phyloP scores from a whole-genome alignment of 2,329 filamentous ascomycete species.

The Fusarium tupiense region DNA sequence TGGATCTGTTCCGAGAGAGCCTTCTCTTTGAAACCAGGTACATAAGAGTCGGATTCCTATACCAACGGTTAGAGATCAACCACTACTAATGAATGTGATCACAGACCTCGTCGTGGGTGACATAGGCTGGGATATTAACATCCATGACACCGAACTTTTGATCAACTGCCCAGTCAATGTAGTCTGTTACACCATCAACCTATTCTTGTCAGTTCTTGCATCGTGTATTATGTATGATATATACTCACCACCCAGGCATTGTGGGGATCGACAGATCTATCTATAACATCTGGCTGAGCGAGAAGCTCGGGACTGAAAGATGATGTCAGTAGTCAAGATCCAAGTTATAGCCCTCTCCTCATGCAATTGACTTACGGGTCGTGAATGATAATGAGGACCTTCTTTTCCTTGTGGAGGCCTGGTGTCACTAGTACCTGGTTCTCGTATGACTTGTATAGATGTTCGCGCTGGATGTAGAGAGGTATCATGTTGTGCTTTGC shows the following conservation, averaged over 20 bases:
- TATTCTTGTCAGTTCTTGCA: constrained; percentile 51
- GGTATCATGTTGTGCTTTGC: constrained; percentile 81
- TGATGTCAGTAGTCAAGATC: constrained; percentile 14
- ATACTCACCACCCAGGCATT: constrained; percentile 85
- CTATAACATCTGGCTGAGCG: constrained; percentile 73
- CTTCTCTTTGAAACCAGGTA: constrained; percentile 56
- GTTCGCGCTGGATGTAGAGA: constrained; percentile 79
- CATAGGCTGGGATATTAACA: constrained; percentile 85
- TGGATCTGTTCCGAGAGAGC: constrained; percentile 69
- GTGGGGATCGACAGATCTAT: constrained; percentile 79
- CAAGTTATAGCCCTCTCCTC: background rate
- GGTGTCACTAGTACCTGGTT: constrained; percentile 87
- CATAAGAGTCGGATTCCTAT: constrained; percentile 60
- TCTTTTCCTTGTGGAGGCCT: constrained; percentile 71
- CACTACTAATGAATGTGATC: constrained; percentile 22
- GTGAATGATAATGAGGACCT: constrained; percentile 86
- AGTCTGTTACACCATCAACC: constrained; percentile 83
- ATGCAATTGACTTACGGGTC: constrained; percentile 72
- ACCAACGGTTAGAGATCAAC: constrained; percentile 22
- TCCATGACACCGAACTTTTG: constrained; percentile 88
- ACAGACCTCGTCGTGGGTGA: constrained; percentile 70
- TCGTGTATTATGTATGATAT: background rate
- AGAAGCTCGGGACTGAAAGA: constrained; percentile 70
- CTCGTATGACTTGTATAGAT: constrained; percentile 79
- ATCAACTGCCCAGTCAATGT: constrained; percentile 84